Evolutionary conservation across 2,329 filamentous ascomycete species (phyloP), one percentile per base, ranked within the genome.

Genomic region (Thielaviopsis populi): DNA sequence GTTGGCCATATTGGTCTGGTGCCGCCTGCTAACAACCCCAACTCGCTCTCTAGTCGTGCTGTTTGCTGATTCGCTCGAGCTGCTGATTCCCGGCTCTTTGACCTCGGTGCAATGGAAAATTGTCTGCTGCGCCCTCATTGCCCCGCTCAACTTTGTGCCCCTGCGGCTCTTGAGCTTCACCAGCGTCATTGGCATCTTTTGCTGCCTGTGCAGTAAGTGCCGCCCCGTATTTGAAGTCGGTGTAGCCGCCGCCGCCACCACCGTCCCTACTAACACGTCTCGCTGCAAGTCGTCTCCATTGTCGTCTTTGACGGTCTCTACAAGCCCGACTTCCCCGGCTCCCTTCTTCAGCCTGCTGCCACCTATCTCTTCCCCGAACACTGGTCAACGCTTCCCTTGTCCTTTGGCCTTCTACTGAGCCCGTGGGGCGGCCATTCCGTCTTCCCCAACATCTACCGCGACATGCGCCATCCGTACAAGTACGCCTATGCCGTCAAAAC

Each of bases 161-260:
- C 76, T 97, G 66, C 83, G 89, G 41, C 77, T 91, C 63, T 76
- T 99, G 66, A 95, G 90, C 69, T 90, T 96, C 70, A 96, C 90
- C 30, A 95, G 90, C 72, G 85, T 97, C 65, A 77, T 97, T 67
- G 92, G 92, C n/a, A 95, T 99, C 62, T 78, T 96, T 69, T 91
- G 84, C 65, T 95, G 89, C 69, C 86, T 95, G 68, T 85, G 85
- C 70, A 96, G 89, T 92, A 77, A 78, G 88, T 86, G 22, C 17
- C 8, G 62, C 1, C 54, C 27, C 30, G 33, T 19, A 42, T 5
- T 6, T 33, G 11, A 8, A 11, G 13, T 19, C 54, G 19, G 19
- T 6, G 1, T 48, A 27, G 8, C 7, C 4, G 19, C n/a, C 19
- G 40, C 22, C 56, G 6, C 41, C 15, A 27, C 22, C 56, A 2